Evolutionary conservation across 2,329 filamentous ascomycete species (phyloP).

Genomic region (Nothopassalora personata): DNA sequence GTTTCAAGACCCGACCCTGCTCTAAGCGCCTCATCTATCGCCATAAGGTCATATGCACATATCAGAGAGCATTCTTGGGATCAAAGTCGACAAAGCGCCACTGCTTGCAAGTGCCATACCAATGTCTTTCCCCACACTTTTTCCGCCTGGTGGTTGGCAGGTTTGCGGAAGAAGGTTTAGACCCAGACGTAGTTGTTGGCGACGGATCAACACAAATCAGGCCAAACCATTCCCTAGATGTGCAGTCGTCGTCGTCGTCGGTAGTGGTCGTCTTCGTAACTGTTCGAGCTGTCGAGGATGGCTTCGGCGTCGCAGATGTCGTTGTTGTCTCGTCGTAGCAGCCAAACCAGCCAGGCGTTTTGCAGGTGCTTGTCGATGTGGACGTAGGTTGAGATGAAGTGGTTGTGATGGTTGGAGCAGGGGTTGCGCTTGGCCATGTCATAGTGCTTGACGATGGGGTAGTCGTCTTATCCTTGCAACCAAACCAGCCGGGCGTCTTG

Average conservation of each 20-base stretch:
- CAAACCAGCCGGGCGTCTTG: slow-evolving; percentile 61
- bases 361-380: slow-evolving; percentile 75
- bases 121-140: slow-evolving; percentile 18
- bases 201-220: slow-evolving; percentile 30
- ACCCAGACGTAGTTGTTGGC: slow-evolving; percentile 11
- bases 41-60: not conserved
- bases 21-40: not conserved
- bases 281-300: slow-evolving; percentile 11
- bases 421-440: slow-evolving; percentile 22
- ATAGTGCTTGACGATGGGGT: slow-evolving; percentile 30
- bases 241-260: slow-evolving; percentile 18
- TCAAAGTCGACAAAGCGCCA: slow-evolving; percentile 18
- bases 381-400: slow-evolving; percentile 51
- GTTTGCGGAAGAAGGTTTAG: slow-evolving; percentile 10
- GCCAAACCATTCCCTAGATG: slow-evolving; percentile 26
- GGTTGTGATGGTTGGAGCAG: slow-evolving; percentile 19
- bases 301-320: slow-evolving; percentile 19
- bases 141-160: slow-evolving; percentile 17
- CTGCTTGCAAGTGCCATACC: slow-evolving; percentile 25
- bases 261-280: slow-evolving; percentile 16
- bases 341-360: slow-evolving; percentile 90
- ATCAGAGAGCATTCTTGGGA: slow-evolving; percentile 15
- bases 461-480: slow-evolving; percentile 54
- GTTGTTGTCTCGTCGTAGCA: slow-evolving; percentile 56
- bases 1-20: not conserved